Percentiles rank a stretch among this genome's conserved stretches.
Conservation (phyloP, 2,329 filamentous ascomycete species). For the Macroventuria anomochaeta region DNA sequence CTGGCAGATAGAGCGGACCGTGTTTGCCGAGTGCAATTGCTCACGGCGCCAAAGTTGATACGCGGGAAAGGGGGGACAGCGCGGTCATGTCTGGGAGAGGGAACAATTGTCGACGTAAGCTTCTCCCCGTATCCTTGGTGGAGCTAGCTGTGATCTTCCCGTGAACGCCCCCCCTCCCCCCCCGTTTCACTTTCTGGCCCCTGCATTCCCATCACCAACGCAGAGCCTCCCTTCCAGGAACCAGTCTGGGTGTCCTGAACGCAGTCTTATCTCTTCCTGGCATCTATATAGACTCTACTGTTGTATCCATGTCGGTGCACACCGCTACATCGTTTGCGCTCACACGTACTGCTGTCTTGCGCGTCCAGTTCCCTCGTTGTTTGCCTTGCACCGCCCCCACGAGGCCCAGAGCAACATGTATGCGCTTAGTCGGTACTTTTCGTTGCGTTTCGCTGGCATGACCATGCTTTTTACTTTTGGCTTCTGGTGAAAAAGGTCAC, state of each 20-base stretch:
- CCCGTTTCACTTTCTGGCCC: constrained; percentile 5
- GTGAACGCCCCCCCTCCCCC: background rate
- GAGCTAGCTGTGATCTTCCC: constrained; percentile 11
- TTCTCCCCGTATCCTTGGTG: constrained; percentile 6
- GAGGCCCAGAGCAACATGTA: background rate
- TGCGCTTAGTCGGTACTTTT: too few relatives aligned
- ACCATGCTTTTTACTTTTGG: too few relatives aligned
- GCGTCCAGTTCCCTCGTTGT: background rate
- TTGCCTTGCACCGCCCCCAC: background rate
- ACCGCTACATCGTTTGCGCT: background rate
- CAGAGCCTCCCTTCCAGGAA: constrained; percentile 5
- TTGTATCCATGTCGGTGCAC: background rate
- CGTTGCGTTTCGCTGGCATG: too few relatives aligned
- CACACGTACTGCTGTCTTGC: background rate
- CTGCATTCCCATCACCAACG: constrained; percentile 3
- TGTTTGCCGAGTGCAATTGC: constrained; percentile 9
- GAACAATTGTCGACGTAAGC: constrained; percentile 4
- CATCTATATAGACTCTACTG: background rate
- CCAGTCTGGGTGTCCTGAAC: background rate
- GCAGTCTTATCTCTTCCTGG: background rate
- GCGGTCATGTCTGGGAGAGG: constrained; percentile 6
- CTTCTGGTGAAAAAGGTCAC: too few relatives aligned
- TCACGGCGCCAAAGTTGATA: constrained; percentile 18
- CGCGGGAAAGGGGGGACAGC: background rate
- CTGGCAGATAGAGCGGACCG: constrained; percentile 23